Evolutionary conservation across 352 stramenopile species (phyloP), one percentile per base, ranked within the genome.

Genomic region (Phytophthora palmivora): DNA sequence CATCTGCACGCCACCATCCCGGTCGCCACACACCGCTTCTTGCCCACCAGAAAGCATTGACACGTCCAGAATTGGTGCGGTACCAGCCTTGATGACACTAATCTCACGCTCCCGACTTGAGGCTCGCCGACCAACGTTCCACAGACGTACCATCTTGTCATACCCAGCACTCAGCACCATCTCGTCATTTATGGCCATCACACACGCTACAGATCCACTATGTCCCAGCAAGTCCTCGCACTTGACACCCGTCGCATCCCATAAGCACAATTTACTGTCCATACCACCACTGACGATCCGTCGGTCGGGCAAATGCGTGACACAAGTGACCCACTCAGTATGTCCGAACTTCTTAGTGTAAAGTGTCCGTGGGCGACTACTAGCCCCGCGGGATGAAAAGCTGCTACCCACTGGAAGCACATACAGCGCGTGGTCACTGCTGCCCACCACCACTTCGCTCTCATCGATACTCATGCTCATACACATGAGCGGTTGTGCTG

Each of bases 231-330:
- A 65, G 28, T 95, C 87, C 51, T 92, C 79, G 59, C 87, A 96
- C 34, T 84, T 88, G 19, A 89, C 77, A 18, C 77, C 76, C 0
- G 74, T 83, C 5, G 79, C 70, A 47, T 92, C 78, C 88, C 91
- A 97, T 14, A 96, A 61, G 76, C 91, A 97, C 28, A 97, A 59
- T 58, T 96, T 96, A 54, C 82, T 92, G 74, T 97, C 91, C 85
- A 96, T 94, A 6, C 86, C 89, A 18, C 82, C 89, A 3, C 84
- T 95, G 4, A 95, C 58, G 12, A 97, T 78, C 12, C 87, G 74
- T 50, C 87, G 86, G 51, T 96, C 87, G 0, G 72, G 26, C 19
- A 96, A 75, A 41, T 97, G 84, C 44, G 73, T 70, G 16, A 91
- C 84, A 52, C 81, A 86, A 11, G 91, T 96, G 11, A 97, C 87